These are phyloP conservation scores for Rostrohypoxylon terebratum DNA, from an alignment of 495 filamentous ascomycete genomes.

Conservation along the genomic window DNA sequence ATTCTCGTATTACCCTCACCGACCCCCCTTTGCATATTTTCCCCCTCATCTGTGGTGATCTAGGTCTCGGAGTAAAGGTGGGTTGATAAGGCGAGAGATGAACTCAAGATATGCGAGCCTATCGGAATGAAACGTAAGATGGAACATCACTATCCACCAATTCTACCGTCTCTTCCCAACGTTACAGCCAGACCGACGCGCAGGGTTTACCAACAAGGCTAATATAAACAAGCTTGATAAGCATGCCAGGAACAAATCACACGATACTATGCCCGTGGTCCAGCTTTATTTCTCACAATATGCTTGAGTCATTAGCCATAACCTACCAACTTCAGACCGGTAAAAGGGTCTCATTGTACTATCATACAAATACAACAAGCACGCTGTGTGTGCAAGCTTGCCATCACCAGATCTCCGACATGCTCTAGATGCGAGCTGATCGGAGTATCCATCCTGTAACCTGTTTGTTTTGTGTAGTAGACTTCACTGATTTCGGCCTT, in stretches of 20 bases:
- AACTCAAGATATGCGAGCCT: slow-evolving; percentile 31
- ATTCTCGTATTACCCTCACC: slow-evolving; percentile 7
- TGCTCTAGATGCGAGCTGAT: neutral
- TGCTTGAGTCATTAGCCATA: slow-evolving; percentile 14
- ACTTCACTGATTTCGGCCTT: slow-evolving; percentile 15
- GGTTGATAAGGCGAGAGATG: slow-evolving; percentile 32
- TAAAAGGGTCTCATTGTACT: slow-evolving; percentile 31
- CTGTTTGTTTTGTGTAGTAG: slow-evolving; percentile 12
- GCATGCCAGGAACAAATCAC: slow-evolving; percentile 2
- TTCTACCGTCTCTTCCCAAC: slow-evolving; percentile 22
- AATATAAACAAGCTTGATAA: slow-evolving; percentile 40
- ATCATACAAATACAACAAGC: slow-evolving; percentile 44
- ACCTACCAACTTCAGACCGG: slow-evolving; percentile 16
- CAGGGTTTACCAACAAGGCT: slow-evolving; percentile 19
- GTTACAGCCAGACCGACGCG: slow-evolving; percentile 18
- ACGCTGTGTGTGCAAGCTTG: slow-evolving; percentile 2
- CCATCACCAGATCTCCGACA: slow-evolving; percentile 24
- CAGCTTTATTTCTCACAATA: neutral
- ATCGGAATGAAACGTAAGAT: slow-evolving; percentile 25
- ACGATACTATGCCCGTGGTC: neutral
- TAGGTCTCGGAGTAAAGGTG: slow-evolving; percentile 18
- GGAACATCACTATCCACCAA: slow-evolving; percentile 18
- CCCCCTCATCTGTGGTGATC: slow-evolving; percentile 16
- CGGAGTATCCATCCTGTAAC: slow-evolving; percentile 6
- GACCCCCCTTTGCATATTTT: neutral